A percentile compares a stretch with the other conserved stretches of the same genome.
Evolutionary conservation across 1,284 basidiomycete species (phyloP).

Genomic region (Rhodotorula sp.): DNA sequence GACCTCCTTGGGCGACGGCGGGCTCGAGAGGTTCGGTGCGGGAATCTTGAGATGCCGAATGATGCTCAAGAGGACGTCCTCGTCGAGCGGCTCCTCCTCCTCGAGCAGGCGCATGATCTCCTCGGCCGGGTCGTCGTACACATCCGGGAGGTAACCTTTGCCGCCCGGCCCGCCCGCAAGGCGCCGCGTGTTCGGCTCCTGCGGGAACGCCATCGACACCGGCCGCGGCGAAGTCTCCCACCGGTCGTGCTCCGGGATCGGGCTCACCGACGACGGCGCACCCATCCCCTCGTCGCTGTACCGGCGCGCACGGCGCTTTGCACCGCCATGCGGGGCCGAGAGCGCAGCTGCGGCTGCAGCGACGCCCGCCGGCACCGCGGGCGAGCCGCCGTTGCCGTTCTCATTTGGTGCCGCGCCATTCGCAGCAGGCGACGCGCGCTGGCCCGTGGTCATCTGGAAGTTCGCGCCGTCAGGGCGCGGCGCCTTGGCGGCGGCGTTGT

Average conservation of each 20-base stretch:
- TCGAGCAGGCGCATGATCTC: slow-evolving; percentile 94
- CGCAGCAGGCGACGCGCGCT: slow-evolving; percentile 49
- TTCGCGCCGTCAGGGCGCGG: slow-evolving; percentile 53
- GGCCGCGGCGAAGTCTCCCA: slow-evolving; percentile 74
- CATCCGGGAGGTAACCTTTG: slow-evolving; percentile 64
- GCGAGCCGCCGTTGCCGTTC: background rate
- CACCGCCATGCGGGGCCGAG: slow-evolving; percentile 20
- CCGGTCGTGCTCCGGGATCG: slow-evolving; percentile 71
- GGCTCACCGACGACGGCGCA: slow-evolving; percentile 58
- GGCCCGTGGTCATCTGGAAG: slow-evolving; percentile 59
- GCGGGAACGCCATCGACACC: slow-evolving; percentile 85
- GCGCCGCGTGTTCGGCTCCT: slow-evolving; percentile 68
- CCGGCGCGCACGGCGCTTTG: slow-evolving; percentile 56
- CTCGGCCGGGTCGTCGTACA: slow-evolving; percentile 82
- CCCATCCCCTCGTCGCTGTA: slow-evolving; percentile 74
- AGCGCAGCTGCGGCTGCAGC: slow-evolving; percentile 46
- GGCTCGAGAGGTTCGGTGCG: slow-evolving; percentile 83
- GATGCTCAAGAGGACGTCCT: slow-evolving; percentile 89
- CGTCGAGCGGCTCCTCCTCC: slow-evolving; percentile 86
- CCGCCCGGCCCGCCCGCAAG: slow-evolving; percentile 55
- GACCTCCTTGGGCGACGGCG: slow-evolving; percentile 93
- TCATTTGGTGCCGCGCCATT: slow-evolving; percentile 10
- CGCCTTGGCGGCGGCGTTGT: slow-evolving; percentile 49
- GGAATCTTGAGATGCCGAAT: slow-evolving; percentile 93
- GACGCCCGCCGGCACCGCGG: slow-evolving; percentile 8